A percentile compares a stretch with the other conserved stretches of the same genome.
phyloP scores from a whole-genome alignment of 352 stramenopile genomes.

The Globisporangium takayamanum region DNA sequence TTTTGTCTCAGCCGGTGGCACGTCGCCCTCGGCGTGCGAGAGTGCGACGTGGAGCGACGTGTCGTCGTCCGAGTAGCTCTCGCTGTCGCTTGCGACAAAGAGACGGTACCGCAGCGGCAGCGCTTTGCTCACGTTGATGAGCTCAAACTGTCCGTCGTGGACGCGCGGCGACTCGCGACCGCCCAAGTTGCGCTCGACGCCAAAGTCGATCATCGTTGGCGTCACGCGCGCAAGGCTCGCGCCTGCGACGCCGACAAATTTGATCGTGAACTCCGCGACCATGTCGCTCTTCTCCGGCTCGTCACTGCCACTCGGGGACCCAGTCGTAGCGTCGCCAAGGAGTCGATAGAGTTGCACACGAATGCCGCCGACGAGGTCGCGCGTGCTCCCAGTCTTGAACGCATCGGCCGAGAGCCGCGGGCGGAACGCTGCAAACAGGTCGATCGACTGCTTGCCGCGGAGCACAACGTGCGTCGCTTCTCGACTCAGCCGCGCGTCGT shows the following conservation, averaged over 20 bases:
- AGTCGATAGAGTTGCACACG: conserved; percentile 77
- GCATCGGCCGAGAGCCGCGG: conserved; percentile 73
- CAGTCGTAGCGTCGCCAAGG: background rate
- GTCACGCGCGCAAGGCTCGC: conserved; percentile 70
- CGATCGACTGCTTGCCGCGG: conserved; percentile 49
- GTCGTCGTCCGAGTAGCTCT: conserved; percentile 77
- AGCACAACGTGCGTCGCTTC: conserved; percentile 75
- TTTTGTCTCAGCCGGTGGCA: conserved; percentile 47
- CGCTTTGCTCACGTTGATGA: conserved; percentile 79
- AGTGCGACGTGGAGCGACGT: conserved; percentile 60
- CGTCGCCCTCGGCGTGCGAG: conserved; percentile 65
- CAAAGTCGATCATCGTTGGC: conserved; percentile 67
- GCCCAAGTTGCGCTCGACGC: conserved; percentile 61
- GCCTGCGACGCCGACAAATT: conserved; percentile 81
- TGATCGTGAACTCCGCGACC: conserved; percentile 83
- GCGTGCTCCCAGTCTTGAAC: conserved; percentile 69
- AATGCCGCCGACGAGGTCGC: conserved; percentile 83
- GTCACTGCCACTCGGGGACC: background rate
- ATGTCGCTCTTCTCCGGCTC: conserved; percentile 66
- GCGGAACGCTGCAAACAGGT: conserved; percentile 77
- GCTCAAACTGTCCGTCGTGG: conserved; percentile 66
- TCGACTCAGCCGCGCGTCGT: conserved; percentile 59
- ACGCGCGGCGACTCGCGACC: conserved; percentile 32
- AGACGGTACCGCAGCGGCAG: conserved; percentile 71
- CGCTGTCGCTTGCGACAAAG: conserved; percentile 51